Evolutionary conservation across 176 grass and related monocot species (phyloP), one percentile per base, ranked within the genome.

Genomic region (Avena insularis): DNA sequence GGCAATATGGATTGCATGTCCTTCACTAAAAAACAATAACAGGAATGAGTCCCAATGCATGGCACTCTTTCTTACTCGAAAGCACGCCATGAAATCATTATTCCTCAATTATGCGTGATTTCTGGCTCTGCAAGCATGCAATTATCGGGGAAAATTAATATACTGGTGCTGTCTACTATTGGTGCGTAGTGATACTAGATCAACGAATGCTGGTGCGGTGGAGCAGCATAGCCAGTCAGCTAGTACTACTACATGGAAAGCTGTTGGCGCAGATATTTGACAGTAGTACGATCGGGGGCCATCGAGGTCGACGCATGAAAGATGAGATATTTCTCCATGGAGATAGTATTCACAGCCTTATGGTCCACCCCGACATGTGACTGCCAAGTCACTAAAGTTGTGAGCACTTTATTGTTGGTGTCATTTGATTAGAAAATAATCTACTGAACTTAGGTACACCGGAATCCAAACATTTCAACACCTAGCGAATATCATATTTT

Each of bases 291-390:
- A 14, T 73, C 43, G 20, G 48, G 45, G 46, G 70, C 12, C 9
- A 23, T 21, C 20, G 70, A 48, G 43, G 70, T 73, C 70, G 43
- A 73, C 20, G 70, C 70, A 73, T 73, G 70, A 20, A 73, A 23
- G 11, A 43, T 43, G 40, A 72, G 69, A 73, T 73, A 73, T 73
- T 73, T 73, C 19, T 73, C 20, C 20, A n/a, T 46, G 70, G 4
- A 48, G 70, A 73, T 73, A 73, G 48, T 29, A 29, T 48, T 47
- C 45, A 11, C 38, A 47, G 19, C 19, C 40, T 48, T 21, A 10
- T 19, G 1, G 4, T 38, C 20, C 63, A 65, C 63, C 63, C 0
- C 13, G 2, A 68, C 65, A 68, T 68, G 65, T 36, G 65, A 68
- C 14, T 68, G 14, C 65, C 27, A 68, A 36, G 31, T 68, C 12